phyloP scores from a whole-genome alignment of 495 filamentous ascomycete species.

The Penicillium cataractarum region DNA sequence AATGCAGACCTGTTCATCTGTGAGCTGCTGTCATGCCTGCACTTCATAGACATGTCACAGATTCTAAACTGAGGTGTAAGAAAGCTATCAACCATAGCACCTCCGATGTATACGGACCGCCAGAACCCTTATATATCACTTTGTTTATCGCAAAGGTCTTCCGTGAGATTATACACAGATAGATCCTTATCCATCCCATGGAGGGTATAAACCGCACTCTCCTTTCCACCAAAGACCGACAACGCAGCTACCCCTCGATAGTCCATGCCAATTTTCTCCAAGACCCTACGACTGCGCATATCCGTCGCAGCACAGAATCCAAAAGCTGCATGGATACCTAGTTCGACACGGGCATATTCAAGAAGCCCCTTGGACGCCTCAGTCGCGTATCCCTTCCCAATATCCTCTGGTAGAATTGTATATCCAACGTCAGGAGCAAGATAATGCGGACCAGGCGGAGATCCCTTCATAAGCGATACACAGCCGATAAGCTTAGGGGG shows the following conservation, averaged over 20 bases:
- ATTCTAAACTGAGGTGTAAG: background rate
- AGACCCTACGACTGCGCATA: conserved; percentile 29
- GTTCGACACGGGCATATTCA: conserved; percentile 27
- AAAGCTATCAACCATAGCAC: background rate
- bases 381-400: conserved; percentile 43
- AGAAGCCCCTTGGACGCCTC: conserved; percentile 39
- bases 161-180: conserved; percentile 26
- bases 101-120: background rate
- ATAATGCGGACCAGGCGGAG: conserved; percentile 27
- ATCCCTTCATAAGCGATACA: conserved; percentile 35
- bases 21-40: background rate
- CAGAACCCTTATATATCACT: background rate
- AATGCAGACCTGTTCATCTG: background rate
- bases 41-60: background rate
- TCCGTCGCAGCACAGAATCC: conserved; percentile 31
- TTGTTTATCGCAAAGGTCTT: background rate
- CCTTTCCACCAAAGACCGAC: conserved; percentile 31
- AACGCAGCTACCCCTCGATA: conserved; percentile 29
- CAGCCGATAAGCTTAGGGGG: conserved; percentile 27
- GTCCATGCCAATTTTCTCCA: conserved; percentile 39
- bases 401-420: conserved; percentile 33
- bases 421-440: conserved; percentile 40
- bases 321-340: conserved; percentile 24
- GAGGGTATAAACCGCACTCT: conserved; percentile 32
- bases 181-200: conserved; percentile 34